Evolutionary conservation across 139 green algal species (phyloP).

Genomic region (Marvania coccoides): DNA sequence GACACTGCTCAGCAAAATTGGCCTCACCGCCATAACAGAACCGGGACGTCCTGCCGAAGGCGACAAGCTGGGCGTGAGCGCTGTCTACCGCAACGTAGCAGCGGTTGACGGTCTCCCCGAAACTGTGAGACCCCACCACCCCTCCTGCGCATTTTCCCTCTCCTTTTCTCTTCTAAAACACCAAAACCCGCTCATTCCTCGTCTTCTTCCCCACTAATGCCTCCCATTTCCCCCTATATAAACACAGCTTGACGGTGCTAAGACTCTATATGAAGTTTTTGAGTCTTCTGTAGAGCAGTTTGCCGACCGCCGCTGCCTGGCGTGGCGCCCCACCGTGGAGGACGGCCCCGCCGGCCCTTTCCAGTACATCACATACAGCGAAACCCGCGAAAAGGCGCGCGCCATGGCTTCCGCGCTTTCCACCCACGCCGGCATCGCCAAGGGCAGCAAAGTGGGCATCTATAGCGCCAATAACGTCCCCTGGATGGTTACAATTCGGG

Average conservation of each 20-base stretch:
- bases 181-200: too few relatives aligned
- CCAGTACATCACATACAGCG: conserved; percentile 46
- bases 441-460: conserved; percentile 43
- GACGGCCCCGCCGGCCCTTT: conserved; percentile 31
- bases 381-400: conserved; percentile 26
- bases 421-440: conserved; percentile 24
- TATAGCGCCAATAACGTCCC: conserved; percentile 78
- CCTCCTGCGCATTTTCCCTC: background rate
- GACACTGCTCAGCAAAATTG: background rate
- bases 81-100: background rate
- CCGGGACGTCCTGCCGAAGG: background rate
- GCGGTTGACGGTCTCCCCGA: background rate
- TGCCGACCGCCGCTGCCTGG: conserved; percentile 19
- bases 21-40: background rate
- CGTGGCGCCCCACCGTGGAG: conserved; percentile 15
- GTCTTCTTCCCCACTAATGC: too few relatives aligned
- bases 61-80: conserved; percentile 2
- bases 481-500: conserved; percentile 90
- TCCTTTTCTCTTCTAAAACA: background rate
- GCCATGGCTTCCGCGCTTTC: conserved; percentile 25
- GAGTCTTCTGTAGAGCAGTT: conserved; percentile 42
- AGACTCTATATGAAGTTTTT: conserved; percentile 73
- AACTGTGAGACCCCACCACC: background rate
- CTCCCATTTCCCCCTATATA: too few relatives aligned
- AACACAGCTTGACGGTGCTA: conserved; percentile 28